Base-by-base conservation (phyloP, 2,329 filamentous ascomycete genomes). In the Fusarium sambucinum region DNA sequence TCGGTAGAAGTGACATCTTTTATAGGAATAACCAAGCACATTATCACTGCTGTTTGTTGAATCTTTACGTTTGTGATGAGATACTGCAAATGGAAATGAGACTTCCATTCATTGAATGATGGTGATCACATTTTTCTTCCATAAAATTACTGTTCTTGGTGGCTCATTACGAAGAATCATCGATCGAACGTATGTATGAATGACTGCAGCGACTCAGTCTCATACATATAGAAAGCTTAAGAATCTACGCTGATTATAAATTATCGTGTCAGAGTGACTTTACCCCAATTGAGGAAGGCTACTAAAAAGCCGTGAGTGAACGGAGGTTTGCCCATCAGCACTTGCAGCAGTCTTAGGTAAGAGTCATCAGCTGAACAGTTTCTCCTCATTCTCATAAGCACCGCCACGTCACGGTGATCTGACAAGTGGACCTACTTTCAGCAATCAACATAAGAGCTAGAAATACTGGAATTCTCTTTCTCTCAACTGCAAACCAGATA, bases 401-500 rank as follows among this genome's bases (percentile, higher is more conserved):
- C n/a, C 8, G 8, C 17, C 23, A 25, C 32, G 30, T 19, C 46
- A 48, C 14, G 16, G 11, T 25, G 30, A 33, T 33, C 30, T 3
- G 30, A n/a, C 13, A 6, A 4, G 23, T 33, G 33, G 33, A n/a
- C 6, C 4, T 6, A 23, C 13, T 4, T 16, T 9, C 13, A 29
- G 4, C n/a, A 1, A 21, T 38, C 2, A 25, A 14, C 37, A 50
- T 46, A 53, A 59, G 7, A 38, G 16, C 23, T 21, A 6, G 11
- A 29, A 6, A 4, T 8, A 16, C 23, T 13, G 14, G 4, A 9
- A 2, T 9, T 6, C 12, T 12, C 2, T 8, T 19, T 29, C 10
- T 4, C 25, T 14, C 1, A 17, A 6, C 3, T 4, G 1, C 14
- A 4, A 25, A 10, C 14, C 4, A 6, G 17, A 4, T 6, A 13